These are phyloP conservation scores for Leucosporidium creatinivorum DNA, from an alignment of 768 basidiomycete species.

Conservation along the genomic window DNA sequence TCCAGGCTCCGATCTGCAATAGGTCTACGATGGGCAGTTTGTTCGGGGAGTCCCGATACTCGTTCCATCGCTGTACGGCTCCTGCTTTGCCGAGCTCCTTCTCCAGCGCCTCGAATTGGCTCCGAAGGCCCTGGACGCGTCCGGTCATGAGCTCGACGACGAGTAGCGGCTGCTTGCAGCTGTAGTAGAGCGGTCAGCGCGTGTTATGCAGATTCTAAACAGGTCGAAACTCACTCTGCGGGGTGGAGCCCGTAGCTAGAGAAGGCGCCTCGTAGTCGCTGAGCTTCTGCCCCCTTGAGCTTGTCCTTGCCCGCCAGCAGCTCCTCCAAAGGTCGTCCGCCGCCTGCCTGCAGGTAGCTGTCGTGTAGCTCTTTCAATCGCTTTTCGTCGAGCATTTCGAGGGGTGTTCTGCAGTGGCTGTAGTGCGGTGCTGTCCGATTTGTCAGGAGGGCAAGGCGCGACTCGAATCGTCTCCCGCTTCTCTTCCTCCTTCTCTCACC, in stretches of 20 bases:
- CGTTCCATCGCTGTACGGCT: background rate
- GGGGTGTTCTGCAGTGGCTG: too few relatives aligned
- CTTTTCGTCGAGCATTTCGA: background rate
- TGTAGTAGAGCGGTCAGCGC: background rate
- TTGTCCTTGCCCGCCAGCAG: background rate
- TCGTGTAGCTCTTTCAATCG: background rate
- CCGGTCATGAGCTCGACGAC: background rate
- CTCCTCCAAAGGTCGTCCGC: slow-evolving; percentile 1
- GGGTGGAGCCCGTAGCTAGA: background rate
- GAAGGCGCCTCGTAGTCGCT: background rate
- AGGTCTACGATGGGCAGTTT: background rate
- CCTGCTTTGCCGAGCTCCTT: background rate
- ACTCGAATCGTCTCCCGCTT: too few relatives aligned
- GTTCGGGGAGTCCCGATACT: slow-evolving; percentile 1
- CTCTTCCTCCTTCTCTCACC: too few relatives aligned
- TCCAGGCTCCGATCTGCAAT: background rate
- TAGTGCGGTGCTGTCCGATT: too few relatives aligned
- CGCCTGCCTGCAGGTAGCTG: background rate
- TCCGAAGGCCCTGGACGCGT: too few relatives aligned
- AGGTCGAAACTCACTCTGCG: background rate
- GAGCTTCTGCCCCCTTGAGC: slow-evolving; percentile 5
- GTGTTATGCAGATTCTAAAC: background rate
- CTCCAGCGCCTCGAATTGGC: background rate
- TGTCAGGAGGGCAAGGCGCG: too few relatives aligned
- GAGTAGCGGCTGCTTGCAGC: background rate